A percentile compares a stretch with the other conserved stretches of the same genome.
These are phyloP conservation scores for Stagonosporopsis rhizophila DNA, from an alignment of 2,329 filamentous ascomycete species.

Conservation along the genomic window DNA sequence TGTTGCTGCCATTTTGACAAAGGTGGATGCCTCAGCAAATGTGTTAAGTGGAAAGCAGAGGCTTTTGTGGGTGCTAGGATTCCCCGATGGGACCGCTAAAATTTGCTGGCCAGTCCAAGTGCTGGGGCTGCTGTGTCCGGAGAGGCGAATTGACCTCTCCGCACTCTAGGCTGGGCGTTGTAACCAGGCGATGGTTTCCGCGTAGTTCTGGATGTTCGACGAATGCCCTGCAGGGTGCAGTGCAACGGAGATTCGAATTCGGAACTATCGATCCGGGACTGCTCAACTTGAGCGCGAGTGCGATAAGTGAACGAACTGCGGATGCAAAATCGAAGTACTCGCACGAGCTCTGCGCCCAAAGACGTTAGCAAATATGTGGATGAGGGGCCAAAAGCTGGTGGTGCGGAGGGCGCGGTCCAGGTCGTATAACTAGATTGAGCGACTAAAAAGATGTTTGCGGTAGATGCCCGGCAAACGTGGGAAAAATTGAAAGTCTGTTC, in stretches of 20 bases:
- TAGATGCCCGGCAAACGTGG: conserved; percentile 5
- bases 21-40: conserved; percentile 6
- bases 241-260: conserved; percentile 5
- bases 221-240: conserved; percentile 15
- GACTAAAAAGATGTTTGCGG: conserved; percentile 7
- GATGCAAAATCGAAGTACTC: conserved; percentile 17
- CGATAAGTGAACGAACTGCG: conserved; percentile 17
- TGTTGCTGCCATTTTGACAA: conserved; percentile 50
- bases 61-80: conserved; percentile 27
- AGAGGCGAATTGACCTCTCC: conserved; percentile 53
- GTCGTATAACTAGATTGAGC: conserved; percentile 1
- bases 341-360: conserved; percentile 21
- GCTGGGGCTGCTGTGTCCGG: conserved; percentile 45
- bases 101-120: conserved; percentile 40
- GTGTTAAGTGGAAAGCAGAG: conserved; percentile 3
- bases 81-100: conserved; percentile 44
- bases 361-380: conserved; percentile 24
- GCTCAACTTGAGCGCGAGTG: conserved; percentile 11
- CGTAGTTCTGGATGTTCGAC: conserved; percentile 4
- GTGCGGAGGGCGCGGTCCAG: not conserved
- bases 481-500: not conserved
- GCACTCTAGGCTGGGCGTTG: conserved; percentile 40
- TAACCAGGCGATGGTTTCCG: conserved; percentile 28
- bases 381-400: conserved; percentile 1
- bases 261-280: conserved; percentile 13